Conservation (phyloP, 371 early-diverging fungal species). For the Chytridium lagenaria region DNA sequence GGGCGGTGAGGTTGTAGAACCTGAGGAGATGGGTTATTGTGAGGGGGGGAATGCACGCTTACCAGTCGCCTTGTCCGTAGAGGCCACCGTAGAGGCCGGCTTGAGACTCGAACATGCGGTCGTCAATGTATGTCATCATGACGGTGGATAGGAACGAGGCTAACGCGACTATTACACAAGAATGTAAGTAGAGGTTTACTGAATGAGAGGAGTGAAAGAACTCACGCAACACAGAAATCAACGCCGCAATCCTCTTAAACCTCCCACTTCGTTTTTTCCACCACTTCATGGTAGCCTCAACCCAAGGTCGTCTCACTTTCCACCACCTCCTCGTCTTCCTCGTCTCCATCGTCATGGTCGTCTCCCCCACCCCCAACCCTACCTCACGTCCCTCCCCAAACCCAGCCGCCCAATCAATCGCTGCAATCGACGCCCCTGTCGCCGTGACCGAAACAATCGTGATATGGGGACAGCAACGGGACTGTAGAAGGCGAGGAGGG, state of each 20-base stretch:
- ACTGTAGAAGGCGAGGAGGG: conserved; percentile 26
- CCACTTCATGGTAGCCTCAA: conserved; percentile 23
- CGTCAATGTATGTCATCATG: conserved; percentile 30
- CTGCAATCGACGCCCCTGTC: conserved; percentile 22
- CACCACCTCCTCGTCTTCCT: conserved; percentile 17
- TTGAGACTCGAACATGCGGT: conserved; percentile 35
- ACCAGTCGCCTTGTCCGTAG: conserved; percentile 28
- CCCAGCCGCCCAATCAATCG: conserved; percentile 25
- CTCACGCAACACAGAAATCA: conserved; percentile 29
- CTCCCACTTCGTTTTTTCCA: conserved; percentile 31
- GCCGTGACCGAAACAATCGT: conserved; percentile 30
- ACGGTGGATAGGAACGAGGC: conserved; percentile 26
- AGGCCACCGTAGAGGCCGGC: conserved; percentile 28
- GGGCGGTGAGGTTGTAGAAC: conserved; percentile 22
- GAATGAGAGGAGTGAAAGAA: background rate
- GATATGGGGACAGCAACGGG: conserved; percentile 18
- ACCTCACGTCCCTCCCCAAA: background rate
- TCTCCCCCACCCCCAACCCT: conserved; percentile 2
- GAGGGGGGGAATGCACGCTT: background rate
- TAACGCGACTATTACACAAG: background rate
- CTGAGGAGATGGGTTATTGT: no score
- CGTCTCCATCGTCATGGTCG: conserved; percentile 14
- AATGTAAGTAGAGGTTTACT: background rate
- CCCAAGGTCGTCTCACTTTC: conserved; percentile 8
- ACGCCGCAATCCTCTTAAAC: conserved; percentile 18